These are phyloP conservation scores for Persicaria maculosa DNA, from an alignment of 148 eudicot genomes.

Conservation along the genomic window DNA sequence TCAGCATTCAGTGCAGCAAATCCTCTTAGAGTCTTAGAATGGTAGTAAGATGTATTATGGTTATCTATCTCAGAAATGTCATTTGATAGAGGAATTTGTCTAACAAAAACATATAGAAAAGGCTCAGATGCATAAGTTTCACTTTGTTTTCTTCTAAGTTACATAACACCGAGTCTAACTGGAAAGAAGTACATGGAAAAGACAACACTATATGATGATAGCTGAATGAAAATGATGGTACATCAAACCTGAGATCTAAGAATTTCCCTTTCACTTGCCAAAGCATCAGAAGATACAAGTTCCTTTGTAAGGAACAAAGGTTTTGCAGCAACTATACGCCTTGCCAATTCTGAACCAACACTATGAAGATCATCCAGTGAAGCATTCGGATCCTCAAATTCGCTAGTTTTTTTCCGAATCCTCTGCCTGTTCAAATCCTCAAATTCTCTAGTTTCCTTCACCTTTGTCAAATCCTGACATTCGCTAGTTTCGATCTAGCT, in stretches of 20 bases:
- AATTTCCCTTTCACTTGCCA: constrained; percentile 78
- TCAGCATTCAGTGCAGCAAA: neutral
- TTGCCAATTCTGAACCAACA: constrained; percentile 88
- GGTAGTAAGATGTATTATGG: too few species aligned
- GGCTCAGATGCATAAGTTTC: neutral
- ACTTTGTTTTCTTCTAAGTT: neutral
- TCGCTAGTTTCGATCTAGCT: too few species aligned
- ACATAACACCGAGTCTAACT: neutral
- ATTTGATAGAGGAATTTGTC: neutral
- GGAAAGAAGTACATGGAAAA: neutral
- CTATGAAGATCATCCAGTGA: constrained; percentile 50
- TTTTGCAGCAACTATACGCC: constrained; percentile 92
- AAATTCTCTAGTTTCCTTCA: too few species aligned
- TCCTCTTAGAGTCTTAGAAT: too few species aligned
- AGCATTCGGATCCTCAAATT: constrained; percentile 68
- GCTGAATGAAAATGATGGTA: constrained; percentile 3
- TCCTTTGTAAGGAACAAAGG: constrained; percentile 79
- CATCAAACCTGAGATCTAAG: constrained; percentile 74
- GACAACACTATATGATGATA: neutral
- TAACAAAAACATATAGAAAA: neutral
- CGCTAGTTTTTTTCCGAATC: too few species aligned
- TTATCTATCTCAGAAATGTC: neutral
- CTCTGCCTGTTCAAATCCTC: too few species aligned
- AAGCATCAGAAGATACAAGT: constrained; percentile 65
- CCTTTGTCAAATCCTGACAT: too few species aligned